phyloP scores from a whole-genome alignment of 306 rosid species.

The Abrus pulchellus region DNA sequence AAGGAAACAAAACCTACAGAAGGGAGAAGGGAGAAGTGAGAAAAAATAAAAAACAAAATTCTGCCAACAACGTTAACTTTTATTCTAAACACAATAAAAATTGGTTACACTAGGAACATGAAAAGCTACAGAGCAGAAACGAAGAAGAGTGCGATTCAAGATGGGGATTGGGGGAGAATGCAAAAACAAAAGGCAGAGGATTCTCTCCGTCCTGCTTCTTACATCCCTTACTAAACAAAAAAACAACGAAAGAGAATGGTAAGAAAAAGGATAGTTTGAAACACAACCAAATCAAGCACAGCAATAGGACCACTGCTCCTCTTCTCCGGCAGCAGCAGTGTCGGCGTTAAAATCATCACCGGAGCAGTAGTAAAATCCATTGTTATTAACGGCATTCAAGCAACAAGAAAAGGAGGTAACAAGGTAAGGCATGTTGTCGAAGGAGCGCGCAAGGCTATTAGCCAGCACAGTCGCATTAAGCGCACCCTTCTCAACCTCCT shows the following conservation, averaged over 20 bases:
- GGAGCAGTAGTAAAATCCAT: constrained; percentile 65
- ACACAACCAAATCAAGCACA: constrained; percentile 57
- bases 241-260: constrained; percentile 43
- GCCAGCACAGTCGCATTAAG: constrained; percentile 51
- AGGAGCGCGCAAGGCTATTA: constrained; percentile 64
- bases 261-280: constrained; percentile 15
- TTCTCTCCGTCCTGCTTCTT: constrained; percentile 42
- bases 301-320: constrained; percentile 70
- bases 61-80: too few species aligned
- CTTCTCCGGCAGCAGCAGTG: constrained; percentile 55
- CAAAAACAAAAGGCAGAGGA: constrained; percentile 49
- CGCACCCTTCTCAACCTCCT: neutral
- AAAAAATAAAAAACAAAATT: too few species aligned
- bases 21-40: too few species aligned
- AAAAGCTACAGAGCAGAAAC: too few species aligned
- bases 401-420: constrained; percentile 49
- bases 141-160: too few species aligned
- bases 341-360: constrained; percentile 50
- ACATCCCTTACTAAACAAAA: constrained; percentile 46
- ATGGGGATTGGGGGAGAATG: neutral
- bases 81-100: too few species aligned
- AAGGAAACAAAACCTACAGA: too few species aligned
- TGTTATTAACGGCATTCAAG: constrained; percentile 59
- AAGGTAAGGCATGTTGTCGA: constrained; percentile 87
- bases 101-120: too few species aligned